Percentiles rank a stretch among this genome's conserved stretches.
phyloP scores from a whole-genome alignment of 148 eudicot species.

The Talinum fruticosum region DNA sequence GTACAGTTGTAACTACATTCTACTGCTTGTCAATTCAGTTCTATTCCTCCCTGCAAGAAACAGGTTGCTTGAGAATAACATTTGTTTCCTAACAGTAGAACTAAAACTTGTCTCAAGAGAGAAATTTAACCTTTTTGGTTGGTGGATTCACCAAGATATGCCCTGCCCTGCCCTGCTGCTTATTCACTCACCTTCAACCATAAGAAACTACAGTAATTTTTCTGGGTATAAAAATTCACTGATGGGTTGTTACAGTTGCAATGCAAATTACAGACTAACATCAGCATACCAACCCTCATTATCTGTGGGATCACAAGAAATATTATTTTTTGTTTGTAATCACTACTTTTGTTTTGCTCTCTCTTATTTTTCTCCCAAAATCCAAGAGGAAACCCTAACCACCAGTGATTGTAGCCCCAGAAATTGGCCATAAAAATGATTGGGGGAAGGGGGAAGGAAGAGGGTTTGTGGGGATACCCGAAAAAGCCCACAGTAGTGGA shows the following conservation, averaged over 20 bases:
- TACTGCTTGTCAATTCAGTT: conserved; percentile 19
- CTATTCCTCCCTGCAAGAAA: conserved; percentile 14
- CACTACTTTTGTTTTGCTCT: too few species aligned
- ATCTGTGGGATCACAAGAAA: not conserved
- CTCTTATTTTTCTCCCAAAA: not conserved
- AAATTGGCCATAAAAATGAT: conserved; percentile 27
- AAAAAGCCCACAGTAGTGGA: conserved; percentile 5
- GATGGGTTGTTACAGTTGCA: too few species aligned
- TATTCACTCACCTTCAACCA: conserved; percentile 4
- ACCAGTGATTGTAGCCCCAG: conserved; percentile 9
- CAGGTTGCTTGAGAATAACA: conserved; percentile 7
- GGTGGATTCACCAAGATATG: conserved; percentile 17
- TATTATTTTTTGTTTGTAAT: not conserved
- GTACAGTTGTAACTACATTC: conserved; percentile 19
- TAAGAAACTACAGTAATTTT: too few species aligned
- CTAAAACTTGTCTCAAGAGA: not conserved
- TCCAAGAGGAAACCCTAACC: conserved; percentile 20
- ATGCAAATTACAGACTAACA: too few species aligned
- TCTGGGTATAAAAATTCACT: too few species aligned
- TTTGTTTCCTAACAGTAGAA: conserved; percentile 9
- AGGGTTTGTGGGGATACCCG: conserved; percentile 7
- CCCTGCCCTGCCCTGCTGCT: too few species aligned
- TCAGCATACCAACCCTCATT: too few species aligned
- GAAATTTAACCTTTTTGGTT: conserved; percentile 1
- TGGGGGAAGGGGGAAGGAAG: conserved; percentile 16